These are phyloP conservation scores for Trichaptum fuscoviolaceum DNA, from an alignment of 768 basidiomycete species.

Conservation along the genomic window DNA sequence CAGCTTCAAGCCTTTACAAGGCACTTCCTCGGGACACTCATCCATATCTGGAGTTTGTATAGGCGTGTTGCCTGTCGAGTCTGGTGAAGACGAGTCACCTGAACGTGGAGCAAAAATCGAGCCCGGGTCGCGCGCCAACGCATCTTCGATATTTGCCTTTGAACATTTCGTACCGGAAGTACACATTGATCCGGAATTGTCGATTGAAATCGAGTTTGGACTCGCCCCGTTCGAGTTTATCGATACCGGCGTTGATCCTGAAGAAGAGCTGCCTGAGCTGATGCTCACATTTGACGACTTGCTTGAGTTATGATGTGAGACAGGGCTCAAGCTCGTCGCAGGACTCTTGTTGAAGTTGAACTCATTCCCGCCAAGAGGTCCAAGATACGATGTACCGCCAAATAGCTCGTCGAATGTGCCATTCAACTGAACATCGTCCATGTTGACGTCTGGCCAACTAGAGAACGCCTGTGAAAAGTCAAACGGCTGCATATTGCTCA, in stretches of 20 bases:
- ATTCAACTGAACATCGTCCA: slow-evolving; percentile 32
- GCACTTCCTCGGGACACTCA: neutral
- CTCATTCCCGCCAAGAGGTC: slow-evolving; percentile 1
- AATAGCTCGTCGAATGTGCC: slow-evolving; percentile 39
- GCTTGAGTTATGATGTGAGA: neutral
- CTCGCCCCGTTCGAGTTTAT: neutral
- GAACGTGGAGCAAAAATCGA: neutral
- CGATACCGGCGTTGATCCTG: neutral
- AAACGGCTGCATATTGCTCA: slow-evolving; percentile 21
- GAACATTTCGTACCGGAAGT: neutral
- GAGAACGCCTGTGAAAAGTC: slow-evolving; percentile 25
- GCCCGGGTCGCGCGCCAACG: neutral
- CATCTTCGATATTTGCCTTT: neutral
- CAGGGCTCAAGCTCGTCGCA: neutral
- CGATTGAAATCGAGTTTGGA: neutral
- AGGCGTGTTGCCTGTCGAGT: neutral
- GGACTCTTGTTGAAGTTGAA: neutral
- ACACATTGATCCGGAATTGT: neutral
- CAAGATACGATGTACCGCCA: slow-evolving; percentile 22
- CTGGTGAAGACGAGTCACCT: neutral
- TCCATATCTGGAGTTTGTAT: neutral
- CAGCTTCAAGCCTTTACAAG: slow-evolving; percentile 62
- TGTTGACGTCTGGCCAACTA: slow-evolving; percentile 11
- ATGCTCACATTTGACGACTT: neutral
- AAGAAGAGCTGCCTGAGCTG: neutral